A percentile compares a stretch with the other conserved stretches of the same genome.
phyloP scores from a whole-genome alignment of 768 basidiomycete genomes.

The Xerocomellus dryophilus region DNA sequence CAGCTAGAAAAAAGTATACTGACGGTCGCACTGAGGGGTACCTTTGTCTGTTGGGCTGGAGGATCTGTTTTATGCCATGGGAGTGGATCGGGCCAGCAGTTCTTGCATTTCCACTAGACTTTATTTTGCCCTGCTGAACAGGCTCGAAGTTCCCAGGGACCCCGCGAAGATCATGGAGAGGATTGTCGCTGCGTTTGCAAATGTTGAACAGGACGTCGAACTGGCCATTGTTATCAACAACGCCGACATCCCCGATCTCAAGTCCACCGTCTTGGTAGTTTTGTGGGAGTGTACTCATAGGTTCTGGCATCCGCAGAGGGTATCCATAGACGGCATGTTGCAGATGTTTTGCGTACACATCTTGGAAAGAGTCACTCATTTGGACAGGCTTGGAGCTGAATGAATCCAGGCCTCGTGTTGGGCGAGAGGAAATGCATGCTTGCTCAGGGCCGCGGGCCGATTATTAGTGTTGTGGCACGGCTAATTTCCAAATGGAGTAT shows the following conservation, averaged over 20 bases:
- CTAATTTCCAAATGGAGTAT: no score
- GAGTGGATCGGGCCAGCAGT: not conserved
- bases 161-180: not conserved
- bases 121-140: not conserved
- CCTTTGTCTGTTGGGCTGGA: not conserved
- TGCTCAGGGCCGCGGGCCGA: no score
- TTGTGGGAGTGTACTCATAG: not conserved
- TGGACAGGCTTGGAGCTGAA: not conserved
- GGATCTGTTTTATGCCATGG: not conserved
- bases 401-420: not conserved
- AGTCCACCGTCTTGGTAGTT: not conserved
- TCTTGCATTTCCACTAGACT: not conserved
- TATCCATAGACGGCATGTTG: not conserved
- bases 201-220: slow-evolving; percentile 1
- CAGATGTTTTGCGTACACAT: not conserved
- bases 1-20: not conserved
- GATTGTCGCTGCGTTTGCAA: not conserved
- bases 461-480: no score
- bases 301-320: not conserved
- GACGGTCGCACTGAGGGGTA: not conserved
- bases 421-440: not conserved
- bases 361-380: not conserved
- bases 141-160: not conserved
- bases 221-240: not conserved
- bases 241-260: slow-evolving; percentile 1